Conservation (phyloP, 2,329 filamentous ascomycete species). For the Nigrospora osmanthi region DNA sequence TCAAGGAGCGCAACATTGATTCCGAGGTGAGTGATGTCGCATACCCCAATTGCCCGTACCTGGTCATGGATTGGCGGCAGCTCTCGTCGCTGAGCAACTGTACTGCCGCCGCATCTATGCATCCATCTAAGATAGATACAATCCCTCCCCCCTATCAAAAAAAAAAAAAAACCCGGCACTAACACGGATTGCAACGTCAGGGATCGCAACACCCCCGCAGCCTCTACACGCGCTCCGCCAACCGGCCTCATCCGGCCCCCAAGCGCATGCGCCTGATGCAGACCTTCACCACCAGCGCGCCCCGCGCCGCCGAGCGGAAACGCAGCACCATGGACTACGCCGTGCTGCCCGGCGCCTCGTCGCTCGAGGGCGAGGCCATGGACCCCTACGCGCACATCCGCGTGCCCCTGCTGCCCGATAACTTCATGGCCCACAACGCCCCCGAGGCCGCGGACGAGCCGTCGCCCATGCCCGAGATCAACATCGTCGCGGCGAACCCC, state of each 20-base stretch:
- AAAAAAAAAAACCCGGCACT: constrained; percentile 2
- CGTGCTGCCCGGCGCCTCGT: constrained; percentile 39
- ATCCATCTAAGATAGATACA: no score
- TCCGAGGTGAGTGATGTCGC: constrained; percentile 20
- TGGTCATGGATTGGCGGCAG: neutral
- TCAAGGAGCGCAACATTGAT: constrained; percentile 23
- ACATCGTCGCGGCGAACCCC: constrained; percentile 49
- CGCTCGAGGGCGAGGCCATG: constrained; percentile 15
- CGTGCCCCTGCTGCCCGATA: constrained; percentile 54
- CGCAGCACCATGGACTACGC: constrained; percentile 40
- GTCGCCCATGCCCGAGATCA: constrained; percentile 35
- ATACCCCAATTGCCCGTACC: no score
- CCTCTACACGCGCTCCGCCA: constrained; percentile 25
- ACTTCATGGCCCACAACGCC: constrained; percentile 36
- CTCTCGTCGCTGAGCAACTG: neutral
- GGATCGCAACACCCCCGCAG: constrained; percentile 17
- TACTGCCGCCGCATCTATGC: neutral
- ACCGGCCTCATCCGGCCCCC: constrained; percentile 24
- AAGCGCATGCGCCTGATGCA: constrained; percentile 53
- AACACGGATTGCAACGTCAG: constrained; percentile 10
- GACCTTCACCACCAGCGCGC: constrained; percentile 42
- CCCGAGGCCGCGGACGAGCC: constrained; percentile 34
- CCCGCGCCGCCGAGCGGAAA: constrained; percentile 19
- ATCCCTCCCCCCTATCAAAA: neutral
- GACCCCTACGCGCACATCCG: constrained; percentile 34